phyloP scores from a whole-genome alignment of 192 early-diverging fungal genomes.

The Entophlyctis luteolus region DNA sequence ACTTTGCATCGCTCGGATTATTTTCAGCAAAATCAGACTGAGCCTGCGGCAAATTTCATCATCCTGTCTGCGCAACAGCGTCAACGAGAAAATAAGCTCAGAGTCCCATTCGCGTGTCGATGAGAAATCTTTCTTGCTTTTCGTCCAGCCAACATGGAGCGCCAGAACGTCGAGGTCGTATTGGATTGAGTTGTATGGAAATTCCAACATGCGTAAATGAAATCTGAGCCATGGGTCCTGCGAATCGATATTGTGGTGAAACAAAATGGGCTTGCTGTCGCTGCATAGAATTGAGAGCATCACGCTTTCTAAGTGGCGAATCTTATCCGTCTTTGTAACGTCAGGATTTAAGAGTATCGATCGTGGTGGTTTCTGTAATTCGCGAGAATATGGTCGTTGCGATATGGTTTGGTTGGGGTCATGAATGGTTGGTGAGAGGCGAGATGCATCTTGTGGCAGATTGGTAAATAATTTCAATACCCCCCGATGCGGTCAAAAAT shows the following conservation, averaged over 20 bases:
- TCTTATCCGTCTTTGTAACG: too few species aligned
- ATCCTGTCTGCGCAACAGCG: background rate
- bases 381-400: too few species aligned
- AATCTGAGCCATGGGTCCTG: background rate
- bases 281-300: background rate
- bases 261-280: background rate
- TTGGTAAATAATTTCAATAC: too few species aligned
- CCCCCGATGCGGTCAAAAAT: too few species aligned
- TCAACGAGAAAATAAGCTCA: background rate
- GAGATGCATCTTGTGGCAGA: too few species aligned
- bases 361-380: too few species aligned
- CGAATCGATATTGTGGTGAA: background rate
- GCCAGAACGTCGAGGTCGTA: background rate
- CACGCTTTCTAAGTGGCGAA: background rate
- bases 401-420: too few species aligned
- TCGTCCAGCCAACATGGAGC: background rate
- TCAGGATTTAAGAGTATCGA: too few species aligned
- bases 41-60: constrained; percentile 15
- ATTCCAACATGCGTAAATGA: background rate
- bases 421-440: too few species aligned
- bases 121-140: background rate
- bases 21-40: background rate
- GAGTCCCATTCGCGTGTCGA: background rate
- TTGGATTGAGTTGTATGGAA: background rate
- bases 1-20: background rate